These are phyloP conservation scores for Quaeritorhiza haematococci DNA, from an alignment of 371 early-diverging fungal genomes.

Conservation along the genomic window DNA sequence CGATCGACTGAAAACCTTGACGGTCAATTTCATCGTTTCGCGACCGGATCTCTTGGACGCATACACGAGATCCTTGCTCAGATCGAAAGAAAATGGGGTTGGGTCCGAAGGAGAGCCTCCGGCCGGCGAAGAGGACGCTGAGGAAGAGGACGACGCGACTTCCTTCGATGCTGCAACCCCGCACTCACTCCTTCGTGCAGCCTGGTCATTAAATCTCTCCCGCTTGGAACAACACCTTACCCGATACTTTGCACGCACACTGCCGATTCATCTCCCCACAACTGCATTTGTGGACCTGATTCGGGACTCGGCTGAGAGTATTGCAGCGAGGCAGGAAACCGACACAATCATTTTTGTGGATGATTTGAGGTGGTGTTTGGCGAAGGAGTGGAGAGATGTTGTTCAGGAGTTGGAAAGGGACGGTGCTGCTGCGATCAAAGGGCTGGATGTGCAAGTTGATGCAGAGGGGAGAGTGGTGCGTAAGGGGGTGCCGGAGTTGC, in stretches of 20 bases:
- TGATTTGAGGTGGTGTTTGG: slow-evolving; percentile 21
- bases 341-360: slow-evolving; percentile 27
- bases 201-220: slow-evolving; percentile 24
- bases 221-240: slow-evolving; percentile 23
- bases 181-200: slow-evolving; percentile 11
- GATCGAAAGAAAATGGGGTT: too few relatives aligned
- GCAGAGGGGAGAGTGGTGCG: slow-evolving; percentile 4
- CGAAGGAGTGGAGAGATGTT: neutral
- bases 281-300: slow-evolving; percentile 10
- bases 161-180: slow-evolving; percentile 2
- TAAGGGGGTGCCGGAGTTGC: slow-evolving; percentile 4
- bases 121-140: neutral
- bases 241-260: slow-evolving; percentile 12
- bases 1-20: slow-evolving; percentile 14
- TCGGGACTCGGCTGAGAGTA: slow-evolving; percentile 4
- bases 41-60: neutral
- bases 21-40: slow-evolving; percentile 12
- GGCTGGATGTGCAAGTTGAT: slow-evolving; percentile 7
- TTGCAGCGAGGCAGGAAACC: slow-evolving; percentile 8
- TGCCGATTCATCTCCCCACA: neutral
- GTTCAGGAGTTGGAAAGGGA: neutral
- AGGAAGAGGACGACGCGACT: neutral
- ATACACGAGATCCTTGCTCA: neutral
- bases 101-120: neutral
- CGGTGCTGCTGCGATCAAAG: slow-evolving; percentile 2